A percentile compares a stretch with the other conserved stretches of the same genome.
phyloP scores from a whole-genome alignment of 1,284 basidiomycete species.

The Tremellales sp. region DNA sequence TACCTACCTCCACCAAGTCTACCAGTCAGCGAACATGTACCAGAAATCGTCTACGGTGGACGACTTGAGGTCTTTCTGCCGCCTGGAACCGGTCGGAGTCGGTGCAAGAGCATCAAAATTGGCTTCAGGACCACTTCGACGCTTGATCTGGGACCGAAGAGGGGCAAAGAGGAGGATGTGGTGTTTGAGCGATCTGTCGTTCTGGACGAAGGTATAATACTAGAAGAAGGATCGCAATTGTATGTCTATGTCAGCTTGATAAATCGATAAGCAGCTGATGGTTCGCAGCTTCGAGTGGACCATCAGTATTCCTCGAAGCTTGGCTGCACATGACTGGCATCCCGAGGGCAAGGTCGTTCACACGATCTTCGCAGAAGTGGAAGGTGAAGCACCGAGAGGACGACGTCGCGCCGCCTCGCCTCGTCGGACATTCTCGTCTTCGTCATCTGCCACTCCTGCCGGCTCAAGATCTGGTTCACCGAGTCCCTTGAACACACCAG shows the following conservation, averaged over 20 bases:
- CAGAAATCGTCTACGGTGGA: not conserved
- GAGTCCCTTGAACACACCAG: not conserved
- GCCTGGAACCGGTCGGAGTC: constrained; percentile 12
- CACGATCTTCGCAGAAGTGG: constrained; percentile 20
- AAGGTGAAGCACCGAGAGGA: constrained; percentile 13
- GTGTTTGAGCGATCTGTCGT: constrained; percentile 23
- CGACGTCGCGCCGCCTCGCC: constrained; percentile 1
- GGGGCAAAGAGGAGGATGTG: constrained; percentile 27
- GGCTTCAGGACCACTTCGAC: constrained; percentile 16
- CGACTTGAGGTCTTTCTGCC: constrained; percentile 24
- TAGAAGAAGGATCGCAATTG: constrained; percentile 18
- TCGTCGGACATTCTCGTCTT: constrained; percentile 4
- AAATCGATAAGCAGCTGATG: not conserved
- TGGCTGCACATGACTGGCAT: constrained; percentile 24
- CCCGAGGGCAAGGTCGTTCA: constrained; percentile 19
- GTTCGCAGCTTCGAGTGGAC: not conserved
- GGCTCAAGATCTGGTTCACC: not conserved
- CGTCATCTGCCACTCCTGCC: not conserved
- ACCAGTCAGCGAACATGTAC: not conserved
- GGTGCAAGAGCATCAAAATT: constrained; percentile 32
- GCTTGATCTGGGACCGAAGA: constrained; percentile 21
- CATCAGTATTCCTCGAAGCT: not conserved
- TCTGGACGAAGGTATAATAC: constrained; percentile 11
- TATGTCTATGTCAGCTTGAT: constrained; percentile 3
- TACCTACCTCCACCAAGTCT: not conserved